Conservation (phyloP, 179 eudicot genomes). For the Pouteria campechiana region DNA sequence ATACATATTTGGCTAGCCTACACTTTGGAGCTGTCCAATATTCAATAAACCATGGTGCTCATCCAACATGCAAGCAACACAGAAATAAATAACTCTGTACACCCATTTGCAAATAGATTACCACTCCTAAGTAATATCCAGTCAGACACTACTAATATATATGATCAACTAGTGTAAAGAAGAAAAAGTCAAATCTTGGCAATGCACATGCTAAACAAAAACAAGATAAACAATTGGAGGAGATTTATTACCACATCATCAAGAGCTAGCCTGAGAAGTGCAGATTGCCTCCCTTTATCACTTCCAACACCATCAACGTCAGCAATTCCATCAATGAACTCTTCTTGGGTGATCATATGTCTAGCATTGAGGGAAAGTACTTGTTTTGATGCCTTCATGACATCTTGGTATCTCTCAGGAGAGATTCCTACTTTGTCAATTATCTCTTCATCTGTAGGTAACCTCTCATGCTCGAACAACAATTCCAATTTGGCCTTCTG, state of each 20-base stretch:
- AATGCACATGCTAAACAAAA: too few species aligned
- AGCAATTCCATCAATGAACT: constrained; percentile 53
- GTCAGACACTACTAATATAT: too few species aligned
- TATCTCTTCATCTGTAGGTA: constrained; percentile 72
- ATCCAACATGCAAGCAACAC: too few species aligned
- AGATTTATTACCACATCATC: constrained; percentile 73
- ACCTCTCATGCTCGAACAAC: constrained; percentile 52
- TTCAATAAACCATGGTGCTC: too few species aligned
- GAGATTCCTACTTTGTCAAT: constrained; percentile 55
- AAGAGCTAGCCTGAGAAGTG: constrained; percentile 87
- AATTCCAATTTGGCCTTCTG: constrained; percentile 58
- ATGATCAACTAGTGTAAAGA: too few species aligned
- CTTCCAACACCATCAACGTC: constrained; percentile 57
- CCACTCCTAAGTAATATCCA: too few species aligned
- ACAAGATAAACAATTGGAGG: not conserved
- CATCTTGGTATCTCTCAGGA: constrained; percentile 58
- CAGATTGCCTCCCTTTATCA: constrained; percentile 66
- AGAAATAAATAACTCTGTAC: too few species aligned
- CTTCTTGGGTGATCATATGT: constrained; percentile 59
- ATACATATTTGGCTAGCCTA: too few species aligned
- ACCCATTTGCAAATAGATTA: too few species aligned
- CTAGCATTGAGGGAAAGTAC: constrained; percentile 49
- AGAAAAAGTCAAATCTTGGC: too few species aligned
- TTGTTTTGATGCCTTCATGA: constrained; percentile 65
- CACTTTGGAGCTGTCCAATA: too few species aligned